These are phyloP conservation scores for Lentithecium fluviatile DNA, from an alignment of 495 filamentous ascomycete genomes.

Conservation along the genomic window DNA sequence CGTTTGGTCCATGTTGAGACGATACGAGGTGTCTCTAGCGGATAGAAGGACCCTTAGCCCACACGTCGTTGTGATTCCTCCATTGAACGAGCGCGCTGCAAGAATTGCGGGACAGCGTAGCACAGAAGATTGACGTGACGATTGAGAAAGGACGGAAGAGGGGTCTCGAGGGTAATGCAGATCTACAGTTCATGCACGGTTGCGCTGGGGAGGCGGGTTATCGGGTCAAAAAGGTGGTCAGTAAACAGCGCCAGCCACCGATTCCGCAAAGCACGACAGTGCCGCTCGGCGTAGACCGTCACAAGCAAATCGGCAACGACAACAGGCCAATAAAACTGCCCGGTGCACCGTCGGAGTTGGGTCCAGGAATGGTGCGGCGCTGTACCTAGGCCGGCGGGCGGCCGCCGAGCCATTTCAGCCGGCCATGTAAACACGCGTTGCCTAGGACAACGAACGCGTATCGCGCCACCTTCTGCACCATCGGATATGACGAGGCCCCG, in stretches of 20 bases:
- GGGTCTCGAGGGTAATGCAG: conserved; percentile 15
- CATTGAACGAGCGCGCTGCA: conserved; percentile 17
- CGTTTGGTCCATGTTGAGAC: conserved; percentile 3
- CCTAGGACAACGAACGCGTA: conserved; percentile 1
- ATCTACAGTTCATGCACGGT: conserved; percentile 27
- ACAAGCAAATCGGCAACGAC: neutral
- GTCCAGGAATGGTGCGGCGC: conserved; percentile 10
- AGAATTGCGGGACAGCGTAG: conserved; percentile 10
- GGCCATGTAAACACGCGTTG: conserved; percentile 20
- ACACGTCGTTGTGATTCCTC: conserved; percentile 9
- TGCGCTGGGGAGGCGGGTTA: conserved; percentile 5
- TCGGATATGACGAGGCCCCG: no score
- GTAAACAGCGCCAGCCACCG: conserved; percentile 31
- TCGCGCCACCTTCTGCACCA: neutral
- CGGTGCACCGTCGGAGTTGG: neutral
- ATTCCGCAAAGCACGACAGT: conserved; percentile 13
- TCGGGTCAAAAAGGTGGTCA: conserved; percentile 22
- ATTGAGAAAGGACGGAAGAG: neutral
- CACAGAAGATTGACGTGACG: conserved; percentile 5
- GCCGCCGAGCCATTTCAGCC: neutral
- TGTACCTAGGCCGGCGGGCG: conserved; percentile 1
- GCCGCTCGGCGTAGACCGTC: neutral
- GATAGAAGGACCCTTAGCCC: conserved; percentile 15
- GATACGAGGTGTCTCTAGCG: neutral
- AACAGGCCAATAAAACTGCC: conserved; percentile 3